A percentile compares a stretch with the other conserved stretches of the same genome.
phyloP scores from a whole-genome alignment of 164 flowering plant genomes.

The Vitis cinerea region DNA sequence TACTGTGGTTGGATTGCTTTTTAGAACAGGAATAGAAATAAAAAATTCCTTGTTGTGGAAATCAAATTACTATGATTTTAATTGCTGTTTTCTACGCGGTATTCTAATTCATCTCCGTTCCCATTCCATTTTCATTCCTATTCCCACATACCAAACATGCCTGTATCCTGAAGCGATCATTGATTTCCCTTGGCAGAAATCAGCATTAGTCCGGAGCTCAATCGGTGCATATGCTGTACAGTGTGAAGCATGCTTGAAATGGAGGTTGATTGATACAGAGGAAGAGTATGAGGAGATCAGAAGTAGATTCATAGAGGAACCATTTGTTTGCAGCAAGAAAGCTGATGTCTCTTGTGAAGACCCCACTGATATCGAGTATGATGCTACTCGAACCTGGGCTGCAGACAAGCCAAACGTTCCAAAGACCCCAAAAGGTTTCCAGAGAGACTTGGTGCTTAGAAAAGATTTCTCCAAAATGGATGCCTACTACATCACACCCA shows the following conservation, averaged over 20 bases:
- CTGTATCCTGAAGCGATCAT: not conserved
- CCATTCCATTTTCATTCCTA: too few species aligned
- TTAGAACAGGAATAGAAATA: too few species aligned
- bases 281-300: slow-evolving; percentile 80
- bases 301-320: slow-evolving; percentile 46
- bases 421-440: slow-evolving; percentile 69
- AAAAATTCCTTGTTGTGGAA: too few species aligned
- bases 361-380: slow-evolving; percentile 70
- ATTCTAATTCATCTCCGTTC: too few species aligned
- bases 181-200: slow-evolving; percentile 20
- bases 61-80: too few species aligned
- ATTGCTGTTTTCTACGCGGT: too few species aligned
- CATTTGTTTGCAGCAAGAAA: slow-evolving; percentile 52
- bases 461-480: slow-evolving; percentile 67
- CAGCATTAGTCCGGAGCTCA: slow-evolving; percentile 1
- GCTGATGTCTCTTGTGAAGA: slow-evolving; percentile 57
- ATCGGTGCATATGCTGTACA: slow-evolving; percentile 56
- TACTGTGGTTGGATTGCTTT: too few species aligned
- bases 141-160: too few species aligned
- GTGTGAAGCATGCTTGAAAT: slow-evolving; percentile 70
- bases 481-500: slow-evolving; percentile 54
- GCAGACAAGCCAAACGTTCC: slow-evolving; percentile 78
- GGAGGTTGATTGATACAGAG: slow-evolving; percentile 64
- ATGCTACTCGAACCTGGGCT: slow-evolving; percentile 65
- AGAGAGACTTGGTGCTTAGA: slow-evolving; percentile 53